Evolutionary conservation across 345 rosid species (phyloP), one percentile per base, ranked within the genome.

Genomic region (Punica granatum): DNA sequence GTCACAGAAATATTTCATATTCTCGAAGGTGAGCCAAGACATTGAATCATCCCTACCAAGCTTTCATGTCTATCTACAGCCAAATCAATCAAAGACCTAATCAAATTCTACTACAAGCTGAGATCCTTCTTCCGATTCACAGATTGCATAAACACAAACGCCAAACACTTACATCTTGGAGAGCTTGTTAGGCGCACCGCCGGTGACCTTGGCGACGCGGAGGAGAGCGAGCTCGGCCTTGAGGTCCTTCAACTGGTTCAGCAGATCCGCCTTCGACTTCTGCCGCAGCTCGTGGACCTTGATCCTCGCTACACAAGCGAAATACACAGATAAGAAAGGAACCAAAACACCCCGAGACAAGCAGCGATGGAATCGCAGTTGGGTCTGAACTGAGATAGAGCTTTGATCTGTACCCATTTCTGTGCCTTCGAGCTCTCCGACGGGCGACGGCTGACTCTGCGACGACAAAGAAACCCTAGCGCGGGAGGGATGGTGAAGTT

Each of bases 241-340:
- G 43, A 87, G 85, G 37, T 87, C 92, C 73, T 85, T 83, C 81
- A 81, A 46, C 77, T 87, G 92, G 62, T 25, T 61, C 74, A 80
- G 71, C 34, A 88, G 83, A 0, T 88, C 92, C 2, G 54, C 11
- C 78, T 85, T 88, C 26, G 88, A 54, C 42, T 85, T 85, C 77
- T 88, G 84, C 14, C 90, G 74, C 75, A 85, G 76, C 77, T 88
- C 92, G 64, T 82, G 85, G n/a, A 85, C 92, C 81, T 88, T 88
- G 67, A 88, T 79, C 72, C 92, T 79, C 35, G 90, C 90, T 87
- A 37, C 33, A 43, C 66, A 48, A 37, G 14, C 18, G 48, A 43
- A 36, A 15, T 4, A 10, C 18, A 16, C 32, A 26, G 32, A 32
- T 51, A 70, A 44, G 9, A 35, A 51, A 63, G 16, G 2, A 39